Evolutionary conservation across 768 basidiomycete species (phyloP).

Genomic region (Lentinula sp.): DNA sequence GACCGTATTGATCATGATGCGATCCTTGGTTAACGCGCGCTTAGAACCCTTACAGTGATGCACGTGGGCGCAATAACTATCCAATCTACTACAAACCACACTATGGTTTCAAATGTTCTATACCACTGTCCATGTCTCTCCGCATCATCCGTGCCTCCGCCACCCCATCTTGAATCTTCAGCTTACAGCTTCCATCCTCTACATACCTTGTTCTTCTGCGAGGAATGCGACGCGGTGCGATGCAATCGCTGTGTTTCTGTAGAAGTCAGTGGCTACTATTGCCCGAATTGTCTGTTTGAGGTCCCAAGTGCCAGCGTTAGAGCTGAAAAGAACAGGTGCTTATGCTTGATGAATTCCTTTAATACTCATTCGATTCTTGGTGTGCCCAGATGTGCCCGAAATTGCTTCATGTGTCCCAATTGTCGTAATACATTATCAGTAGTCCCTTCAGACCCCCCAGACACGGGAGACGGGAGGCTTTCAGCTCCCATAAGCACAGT

Average conservation of each 20-base stretch:
- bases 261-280: conserved; percentile 97
- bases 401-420: conserved; percentile 95
- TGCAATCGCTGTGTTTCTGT: conserved; percentile 90
- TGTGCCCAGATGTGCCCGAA: conserved; percentile 80
- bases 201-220: conserved; percentile 89
- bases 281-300: conserved; percentile 97
- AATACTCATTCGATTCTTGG: not conserved
- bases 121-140: conserved; percentile 79
- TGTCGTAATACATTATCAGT: conserved; percentile 88
- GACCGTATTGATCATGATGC: no score
- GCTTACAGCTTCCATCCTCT: conserved; percentile 79
- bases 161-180: conserved; percentile 72
- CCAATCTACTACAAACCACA: not conserved
- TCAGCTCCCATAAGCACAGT: conserved; percentile 49
- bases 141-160: conserved; percentile 53
- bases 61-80: not conserved
- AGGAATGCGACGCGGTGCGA: conserved; percentile 94
- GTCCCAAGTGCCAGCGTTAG: conserved; percentile 98
- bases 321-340: conserved; percentile 92
- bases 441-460: conserved; percentile 83
- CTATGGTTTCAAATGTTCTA: conserved; percentile 38
- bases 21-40: not conserved
- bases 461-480: conserved; percentile 49
- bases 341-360: not conserved
- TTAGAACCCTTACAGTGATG: not conserved